Conservation (phyloP, 805 yeast species). For the Pichia eremophila region DNA sequence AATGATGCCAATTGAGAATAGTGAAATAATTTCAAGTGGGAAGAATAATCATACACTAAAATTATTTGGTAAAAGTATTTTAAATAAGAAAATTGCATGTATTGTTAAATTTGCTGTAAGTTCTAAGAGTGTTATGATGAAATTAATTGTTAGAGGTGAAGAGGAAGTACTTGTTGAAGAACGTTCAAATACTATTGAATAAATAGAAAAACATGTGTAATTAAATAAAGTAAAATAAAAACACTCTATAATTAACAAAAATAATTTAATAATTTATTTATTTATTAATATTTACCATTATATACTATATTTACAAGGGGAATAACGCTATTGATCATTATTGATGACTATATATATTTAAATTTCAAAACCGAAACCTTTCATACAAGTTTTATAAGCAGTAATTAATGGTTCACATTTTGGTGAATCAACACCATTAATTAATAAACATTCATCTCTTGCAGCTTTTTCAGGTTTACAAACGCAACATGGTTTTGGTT, state of each 20-base stretch:
- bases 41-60: conserved; percentile 61
- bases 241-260: no score
- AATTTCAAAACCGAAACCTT: conserved; percentile 73
- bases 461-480: conserved; percentile 53
- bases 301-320: no score
- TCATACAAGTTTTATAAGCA: conserved; percentile 82
- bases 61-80: conserved; percentile 69
- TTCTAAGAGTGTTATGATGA: conserved; percentile 41
- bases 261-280: no score
- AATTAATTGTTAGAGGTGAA: conserved; percentile 50
- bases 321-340: no score
- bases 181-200: conserved; percentile 43
- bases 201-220: neutral
- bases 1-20: conserved; percentile 65
- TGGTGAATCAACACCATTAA: conserved; percentile 74
- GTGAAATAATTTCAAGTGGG: conserved; percentile 49
- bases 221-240: no score
- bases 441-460: conserved; percentile 81
- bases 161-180: conserved; percentile 39
- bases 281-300: no score
- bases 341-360: no score
- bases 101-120: conserved; percentile 40
- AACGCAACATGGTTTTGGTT: conserved; percentile 96
- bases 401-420: conserved; percentile 67
- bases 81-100: conserved; percentile 45